These are phyloP conservation scores for Cercophora scortea DNA, from an alignment of 495 filamentous ascomycete species.

Conservation along the genomic window DNA sequence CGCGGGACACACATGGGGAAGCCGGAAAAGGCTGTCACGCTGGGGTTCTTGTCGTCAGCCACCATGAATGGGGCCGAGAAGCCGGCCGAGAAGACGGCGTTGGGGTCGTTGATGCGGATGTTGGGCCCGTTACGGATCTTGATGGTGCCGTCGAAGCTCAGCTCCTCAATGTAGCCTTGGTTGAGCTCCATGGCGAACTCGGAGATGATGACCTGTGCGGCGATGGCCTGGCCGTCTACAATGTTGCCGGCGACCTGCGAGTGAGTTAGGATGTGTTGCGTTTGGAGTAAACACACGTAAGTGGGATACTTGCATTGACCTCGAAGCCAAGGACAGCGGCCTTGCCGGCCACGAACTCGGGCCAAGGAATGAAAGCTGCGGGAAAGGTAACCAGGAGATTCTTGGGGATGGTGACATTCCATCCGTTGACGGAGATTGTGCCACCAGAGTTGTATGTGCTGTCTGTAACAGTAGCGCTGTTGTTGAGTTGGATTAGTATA, in stretches of 20 bases:
- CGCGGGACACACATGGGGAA: constrained; percentile 39
- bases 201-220: constrained; percentile 25
- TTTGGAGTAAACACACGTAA: not conserved
- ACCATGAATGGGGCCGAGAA: constrained; percentile 28
- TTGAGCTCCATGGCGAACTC: constrained; percentile 22
- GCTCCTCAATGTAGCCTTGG: constrained; percentile 25
- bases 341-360: constrained; percentile 20
- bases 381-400: constrained; percentile 36
- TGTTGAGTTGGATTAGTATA: not conserved
- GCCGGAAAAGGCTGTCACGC: constrained; percentile 28
- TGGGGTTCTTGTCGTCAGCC: constrained; percentile 30
- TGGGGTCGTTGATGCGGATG: constrained; percentile 36
- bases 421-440: constrained; percentile 28
- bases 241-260: constrained; percentile 26
- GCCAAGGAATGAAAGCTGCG: constrained; percentile 28
- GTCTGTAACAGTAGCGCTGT: constrained; percentile 17
- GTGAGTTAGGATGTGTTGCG: not conserved
- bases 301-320: constrained; percentile 21
- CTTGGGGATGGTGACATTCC: constrained; percentile 30
- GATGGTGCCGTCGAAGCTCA: constrained; percentile 24
- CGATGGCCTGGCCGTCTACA: constrained; percentile 24
- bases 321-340: constrained; percentile 20
- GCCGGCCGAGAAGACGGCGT: constrained; percentile 25
- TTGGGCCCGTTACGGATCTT: constrained; percentile 26
- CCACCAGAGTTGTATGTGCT: constrained; percentile 30